A percentile compares a stretch with the other conserved stretches of the same genome.
These are phyloP conservation scores for Aspergillus niger DNA, from an alignment of 2,329 filamentous ascomycete species.

Conservation along the genomic window DNA sequence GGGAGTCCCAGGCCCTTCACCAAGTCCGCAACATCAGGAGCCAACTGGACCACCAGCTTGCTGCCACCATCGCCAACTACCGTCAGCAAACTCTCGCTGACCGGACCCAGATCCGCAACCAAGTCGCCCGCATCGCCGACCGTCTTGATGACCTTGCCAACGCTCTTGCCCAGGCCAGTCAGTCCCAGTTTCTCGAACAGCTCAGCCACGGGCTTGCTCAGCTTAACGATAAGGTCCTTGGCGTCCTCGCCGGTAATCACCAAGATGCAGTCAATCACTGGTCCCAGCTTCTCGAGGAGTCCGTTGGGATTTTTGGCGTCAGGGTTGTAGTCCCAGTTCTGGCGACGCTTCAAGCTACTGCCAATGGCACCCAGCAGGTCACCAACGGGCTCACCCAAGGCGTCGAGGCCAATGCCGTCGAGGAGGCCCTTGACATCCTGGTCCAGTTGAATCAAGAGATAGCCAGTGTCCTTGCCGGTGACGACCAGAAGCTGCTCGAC, in stretches of 20 bases:
- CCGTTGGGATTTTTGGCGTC: conserved; percentile 5
- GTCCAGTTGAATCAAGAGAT: conserved; percentile 13
- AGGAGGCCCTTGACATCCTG: conserved; percentile 15
- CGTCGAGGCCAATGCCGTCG: conserved; percentile 11
- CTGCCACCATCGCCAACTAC: conserved; percentile 25
- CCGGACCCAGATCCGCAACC: conserved; percentile 21
- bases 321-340: neutral
- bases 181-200: conserved; percentile 22
- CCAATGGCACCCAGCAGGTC: conserved; percentile 17
- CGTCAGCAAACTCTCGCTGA: conserved; percentile 27
- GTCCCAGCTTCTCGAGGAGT: conserved; percentile 14
- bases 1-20: neutral
- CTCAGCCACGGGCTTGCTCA: conserved; percentile 21
- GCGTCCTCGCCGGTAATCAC: conserved; percentile 11
- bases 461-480: conserved; percentile 20
- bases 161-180: conserved; percentile 14
- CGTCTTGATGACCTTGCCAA: conserved; percentile 23
- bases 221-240: conserved; percentile 24
- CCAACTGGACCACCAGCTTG: conserved; percentile 27
- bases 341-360: conserved; percentile 14
- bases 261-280: conserved; percentile 15
- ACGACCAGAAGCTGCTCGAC: conserved; percentile 26
- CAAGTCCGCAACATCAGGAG: conserved; percentile 24
- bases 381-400: conserved; percentile 18
- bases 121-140: conserved; percentile 22